Percentiles rank a stretch among this genome's conserved stretches.
Evolutionary conservation across 331 rosid genomes (phyloP).

Genomic region (Ulmus americana): DNA sequence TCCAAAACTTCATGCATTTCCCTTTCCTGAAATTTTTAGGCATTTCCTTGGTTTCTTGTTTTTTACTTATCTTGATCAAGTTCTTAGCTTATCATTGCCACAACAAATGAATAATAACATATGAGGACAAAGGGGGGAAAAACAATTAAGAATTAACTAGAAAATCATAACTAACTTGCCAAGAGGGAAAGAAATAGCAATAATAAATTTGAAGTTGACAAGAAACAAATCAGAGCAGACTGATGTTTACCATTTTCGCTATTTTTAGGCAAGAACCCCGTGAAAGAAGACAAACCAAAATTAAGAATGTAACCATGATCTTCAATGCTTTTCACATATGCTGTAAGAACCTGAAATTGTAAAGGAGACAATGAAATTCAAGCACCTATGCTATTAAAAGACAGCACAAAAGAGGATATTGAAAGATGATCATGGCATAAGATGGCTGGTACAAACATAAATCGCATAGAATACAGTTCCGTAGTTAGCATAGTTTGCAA

Average conservation of each 20-base stretch:
- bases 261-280: constrained; percentile 70
- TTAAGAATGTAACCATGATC: constrained; percentile 97
- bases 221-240: neutral
- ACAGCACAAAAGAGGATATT: neutral
- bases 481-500: neutral
- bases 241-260: constrained; percentile 39
- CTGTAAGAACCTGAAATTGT: constrained; percentile 59
- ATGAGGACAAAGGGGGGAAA: neutral
- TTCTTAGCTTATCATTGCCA: neutral
- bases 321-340: constrained; percentile 86
- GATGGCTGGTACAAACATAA: neutral
- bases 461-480: neutral
- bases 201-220: constrained; percentile 2
- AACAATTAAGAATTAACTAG: constrained; percentile 5
- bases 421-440: neutral
- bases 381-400: constrained; percentile 7
- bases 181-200: neutral
- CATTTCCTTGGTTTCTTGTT: neutral
- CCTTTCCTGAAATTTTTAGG: neutral
- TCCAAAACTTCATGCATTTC: neutral
- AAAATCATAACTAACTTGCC: neutral
- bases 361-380: neutral
- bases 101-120: neutral
- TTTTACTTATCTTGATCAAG: neutral
- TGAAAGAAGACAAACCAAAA: constrained; percentile 77